Evolutionary conservation across 2,329 filamentous ascomycete genomes (phyloP).

Genomic region (Ophidiomyces ophidiicola): DNA sequence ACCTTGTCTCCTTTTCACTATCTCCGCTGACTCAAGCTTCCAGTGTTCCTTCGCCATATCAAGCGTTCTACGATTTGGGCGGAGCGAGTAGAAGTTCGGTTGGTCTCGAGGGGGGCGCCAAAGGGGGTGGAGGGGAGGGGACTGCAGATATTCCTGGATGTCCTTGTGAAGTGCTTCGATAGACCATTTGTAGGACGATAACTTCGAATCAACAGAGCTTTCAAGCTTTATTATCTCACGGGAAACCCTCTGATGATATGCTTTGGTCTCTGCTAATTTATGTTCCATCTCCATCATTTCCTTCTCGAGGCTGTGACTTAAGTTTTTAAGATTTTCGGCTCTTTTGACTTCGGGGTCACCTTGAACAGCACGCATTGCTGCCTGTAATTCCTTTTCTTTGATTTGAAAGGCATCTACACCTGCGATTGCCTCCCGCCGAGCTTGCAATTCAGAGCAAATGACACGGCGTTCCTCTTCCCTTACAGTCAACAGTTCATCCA

Average conservation of each 20-base stretch:
- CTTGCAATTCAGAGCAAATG: conserved; percentile 35
- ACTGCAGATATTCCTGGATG: conserved; percentile 40
- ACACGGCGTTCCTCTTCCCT: conserved; percentile 45
- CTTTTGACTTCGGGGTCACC: conserved; percentile 34
- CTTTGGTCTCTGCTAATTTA: conserved; percentile 44
- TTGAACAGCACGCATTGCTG: conserved; percentile 40
- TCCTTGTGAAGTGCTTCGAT: conserved; percentile 45
- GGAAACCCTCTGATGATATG: conserved; percentile 41
- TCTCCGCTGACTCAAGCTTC: conserved; percentile 36
- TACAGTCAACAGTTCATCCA: conserved; percentile 43
- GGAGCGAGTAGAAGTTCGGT: conserved; percentile 40
- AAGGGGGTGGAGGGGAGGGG: conserved; percentile 35
- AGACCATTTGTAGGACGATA: conserved; percentile 47
- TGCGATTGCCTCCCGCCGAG: conserved; percentile 36
- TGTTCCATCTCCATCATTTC: conserved; percentile 48
- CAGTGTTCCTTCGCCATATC: conserved; percentile 49
- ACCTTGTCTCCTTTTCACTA: conserved; percentile 34
- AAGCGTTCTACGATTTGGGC: conserved; percentile 46
- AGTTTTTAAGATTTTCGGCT: conserved; percentile 36
- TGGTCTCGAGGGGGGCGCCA: conserved; percentile 17
- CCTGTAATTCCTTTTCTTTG: conserved; percentile 40
- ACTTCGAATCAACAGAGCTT: conserved; percentile 46
- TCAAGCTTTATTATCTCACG: conserved; percentile 42
- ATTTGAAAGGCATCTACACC: conserved; percentile 42
- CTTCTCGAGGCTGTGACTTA: conserved; percentile 41